A percentile compares a stretch with the other conserved stretches of the same genome.
Evolutionary conservation across 2,329 filamentous ascomycete genomes (phyloP).

Genomic region (Xylariaceae sp.): DNA sequence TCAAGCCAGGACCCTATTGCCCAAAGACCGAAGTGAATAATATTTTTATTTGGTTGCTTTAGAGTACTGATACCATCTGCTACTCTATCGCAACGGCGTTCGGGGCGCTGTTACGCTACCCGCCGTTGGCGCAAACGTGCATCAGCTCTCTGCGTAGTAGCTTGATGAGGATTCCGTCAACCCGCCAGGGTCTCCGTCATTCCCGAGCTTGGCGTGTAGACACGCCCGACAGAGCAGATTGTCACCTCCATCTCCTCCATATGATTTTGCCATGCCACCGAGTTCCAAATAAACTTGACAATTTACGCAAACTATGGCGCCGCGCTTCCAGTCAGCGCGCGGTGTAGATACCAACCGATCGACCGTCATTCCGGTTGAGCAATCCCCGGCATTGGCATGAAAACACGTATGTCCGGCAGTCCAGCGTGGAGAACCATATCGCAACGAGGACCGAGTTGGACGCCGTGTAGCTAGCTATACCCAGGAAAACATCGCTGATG

Average conservation of each 20-base stretch:
- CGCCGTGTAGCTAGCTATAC: slow-evolving; percentile 15
- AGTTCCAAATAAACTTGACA: slow-evolving; percentile 13
- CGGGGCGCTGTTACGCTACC: too few species aligned
- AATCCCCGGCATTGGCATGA: slow-evolving; percentile 14
- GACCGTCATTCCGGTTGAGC: slow-evolving; percentile 12
- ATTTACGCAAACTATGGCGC: slow-evolving; percentile 19
- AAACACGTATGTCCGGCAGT: slow-evolving; percentile 13
- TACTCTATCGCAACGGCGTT: too few species aligned
- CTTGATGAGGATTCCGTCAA: not conserved
- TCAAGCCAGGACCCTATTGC: too few species aligned
- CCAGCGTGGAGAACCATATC: slow-evolving; percentile 19
- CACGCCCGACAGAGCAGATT: slow-evolving; percentile 15
- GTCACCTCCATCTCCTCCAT: slow-evolving; percentile 22
- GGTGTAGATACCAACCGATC: slow-evolving; percentile 15
- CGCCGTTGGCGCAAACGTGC: too few species aligned
- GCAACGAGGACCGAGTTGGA: slow-evolving; percentile 16
- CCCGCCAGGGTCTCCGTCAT: slow-evolving; percentile 19
- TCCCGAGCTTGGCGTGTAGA: slow-evolving; percentile 20
- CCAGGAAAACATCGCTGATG: slow-evolving; percentile 7
- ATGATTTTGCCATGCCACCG: slow-evolving; percentile 13
- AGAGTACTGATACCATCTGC: too few species aligned
- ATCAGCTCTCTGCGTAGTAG: too few species aligned
- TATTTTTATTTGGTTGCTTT: too few species aligned
- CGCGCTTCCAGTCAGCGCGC: slow-evolving; percentile 20
- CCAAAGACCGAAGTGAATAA: too few species aligned